A percentile compares a stretch with the other conserved stretches of the same genome.
Conservation (phyloP, 1,139 yeast species). For the Kodamaea suecica region DNA sequence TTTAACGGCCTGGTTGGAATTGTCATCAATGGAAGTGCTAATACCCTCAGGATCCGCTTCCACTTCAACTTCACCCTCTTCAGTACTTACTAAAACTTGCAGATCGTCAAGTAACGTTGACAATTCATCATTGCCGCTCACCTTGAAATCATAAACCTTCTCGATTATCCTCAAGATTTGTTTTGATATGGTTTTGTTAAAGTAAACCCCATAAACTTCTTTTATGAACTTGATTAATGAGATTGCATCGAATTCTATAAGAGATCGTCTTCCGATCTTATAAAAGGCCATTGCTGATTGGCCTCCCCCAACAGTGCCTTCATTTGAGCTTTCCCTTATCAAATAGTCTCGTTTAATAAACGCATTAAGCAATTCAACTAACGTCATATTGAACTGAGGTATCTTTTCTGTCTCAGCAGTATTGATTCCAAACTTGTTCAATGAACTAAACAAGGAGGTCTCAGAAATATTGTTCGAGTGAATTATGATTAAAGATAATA, state of each 20-base stretch:
- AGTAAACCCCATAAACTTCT: conserved; percentile 27
- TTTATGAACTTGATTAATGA: conserved; percentile 27
- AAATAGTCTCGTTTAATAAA: conserved; percentile 35
- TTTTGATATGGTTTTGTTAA: conserved; percentile 20
- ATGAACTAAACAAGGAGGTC: conserved; percentile 19
- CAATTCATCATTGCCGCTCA: too few species aligned
- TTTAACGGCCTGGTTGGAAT: too few species aligned
- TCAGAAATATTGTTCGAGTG: conserved; percentile 36
- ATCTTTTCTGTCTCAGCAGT: conserved; percentile 7
- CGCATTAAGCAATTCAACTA: conserved; percentile 27
- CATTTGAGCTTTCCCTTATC: conserved; percentile 15
- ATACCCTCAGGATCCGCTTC: too few species aligned
- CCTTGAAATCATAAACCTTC: conserved; percentile 19
- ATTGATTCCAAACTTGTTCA: conserved; percentile 32
- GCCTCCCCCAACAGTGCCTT: conserved; percentile 19
- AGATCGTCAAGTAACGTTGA: too few species aligned
- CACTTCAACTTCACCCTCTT: too few species aligned
- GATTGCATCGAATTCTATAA: conserved; percentile 34
- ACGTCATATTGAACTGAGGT: conserved; percentile 15
- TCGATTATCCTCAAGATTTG: conserved; percentile 28
- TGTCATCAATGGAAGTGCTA: too few species aligned
- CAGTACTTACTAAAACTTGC: too few species aligned
- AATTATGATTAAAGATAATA: conserved; percentile 30
- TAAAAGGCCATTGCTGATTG: conserved; percentile 13
- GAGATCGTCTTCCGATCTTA: conserved; percentile 32